Conservation (phyloP, 768 basidiomycete genomes). For the Mycena albidolilacea region DNA sequence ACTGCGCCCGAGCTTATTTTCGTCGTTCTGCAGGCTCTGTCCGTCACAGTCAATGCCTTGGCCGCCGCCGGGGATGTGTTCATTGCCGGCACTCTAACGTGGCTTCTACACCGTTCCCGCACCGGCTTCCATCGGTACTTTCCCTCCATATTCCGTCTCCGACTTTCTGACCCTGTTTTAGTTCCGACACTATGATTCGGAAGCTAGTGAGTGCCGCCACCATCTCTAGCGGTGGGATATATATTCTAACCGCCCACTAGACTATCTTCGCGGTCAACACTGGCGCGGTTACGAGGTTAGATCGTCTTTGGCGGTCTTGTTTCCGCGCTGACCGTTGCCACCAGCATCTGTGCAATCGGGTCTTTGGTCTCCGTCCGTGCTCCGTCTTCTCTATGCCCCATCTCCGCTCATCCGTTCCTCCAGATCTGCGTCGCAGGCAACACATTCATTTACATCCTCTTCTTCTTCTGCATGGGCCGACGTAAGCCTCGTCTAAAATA, state of each 20-base stretch:
- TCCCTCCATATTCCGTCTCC: background rate
- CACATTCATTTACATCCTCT: conserved; percentile 70
- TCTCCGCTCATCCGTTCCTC: conserved; percentile 14
- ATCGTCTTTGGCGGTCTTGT: background rate
- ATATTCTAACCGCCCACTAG: conserved; percentile 42
- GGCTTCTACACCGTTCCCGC: conserved; percentile 59
- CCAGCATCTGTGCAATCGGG: conserved; percentile 67
- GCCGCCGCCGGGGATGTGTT: conserved; percentile 63
- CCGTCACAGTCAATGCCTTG: conserved; percentile 60
- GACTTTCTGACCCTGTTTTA: conserved; percentile 35
- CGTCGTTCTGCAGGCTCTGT: conserved; percentile 49
- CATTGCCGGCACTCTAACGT: conserved; percentile 60
- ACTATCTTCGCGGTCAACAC: conserved; percentile 64
- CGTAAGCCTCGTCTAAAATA: conserved; percentile 54
- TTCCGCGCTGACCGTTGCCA: conserved; percentile 11
- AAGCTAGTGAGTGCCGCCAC: conserved; percentile 51
- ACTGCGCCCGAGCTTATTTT: background rate
- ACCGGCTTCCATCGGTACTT: conserved; percentile 64
- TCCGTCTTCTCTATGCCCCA: background rate
- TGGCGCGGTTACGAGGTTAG: conserved; percentile 56
- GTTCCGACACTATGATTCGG: conserved; percentile 65
- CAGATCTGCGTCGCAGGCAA: conserved; percentile 64
- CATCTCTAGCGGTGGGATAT: background rate
- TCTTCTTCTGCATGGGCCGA: conserved; percentile 73
- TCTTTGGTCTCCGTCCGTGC: conserved; percentile 64